Conservation (phyloP, 2,329 filamentous ascomycete genomes). For the Fusarium sulawesiense region DNA sequence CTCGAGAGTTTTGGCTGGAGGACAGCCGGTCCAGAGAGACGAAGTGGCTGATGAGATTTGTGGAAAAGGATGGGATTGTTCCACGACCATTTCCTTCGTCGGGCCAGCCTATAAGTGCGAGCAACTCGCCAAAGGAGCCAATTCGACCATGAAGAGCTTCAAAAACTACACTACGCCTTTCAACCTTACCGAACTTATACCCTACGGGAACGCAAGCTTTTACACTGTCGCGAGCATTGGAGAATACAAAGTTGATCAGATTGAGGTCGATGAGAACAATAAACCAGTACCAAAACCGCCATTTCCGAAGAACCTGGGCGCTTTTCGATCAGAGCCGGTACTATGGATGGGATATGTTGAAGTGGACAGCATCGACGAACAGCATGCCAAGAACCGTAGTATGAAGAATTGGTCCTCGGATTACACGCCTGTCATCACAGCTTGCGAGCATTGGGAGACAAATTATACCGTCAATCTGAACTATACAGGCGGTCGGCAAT, state of each 20-base stretch:
- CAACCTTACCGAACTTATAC: constrained; percentile 24
- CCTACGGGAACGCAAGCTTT: constrained; percentile 28
- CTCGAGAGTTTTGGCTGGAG: constrained; percentile 23
- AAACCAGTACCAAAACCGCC: constrained; percentile 15
- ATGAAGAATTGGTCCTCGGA: constrained; percentile 14
- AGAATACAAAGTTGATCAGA: constrained; percentile 25
- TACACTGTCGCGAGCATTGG: constrained; percentile 13
- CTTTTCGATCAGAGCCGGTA: constrained; percentile 30
- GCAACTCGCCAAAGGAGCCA: constrained; percentile 6
- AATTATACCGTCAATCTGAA: constrained; percentile 36
- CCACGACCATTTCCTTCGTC: constrained; percentile 33
- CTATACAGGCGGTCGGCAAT: constrained; percentile 35
- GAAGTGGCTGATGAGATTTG: constrained; percentile 29
- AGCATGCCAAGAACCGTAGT: constrained; percentile 1
- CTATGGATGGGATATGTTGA: constrained; percentile 36
- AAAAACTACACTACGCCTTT: constrained; percentile 16
- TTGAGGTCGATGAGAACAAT: constrained; percentile 4
- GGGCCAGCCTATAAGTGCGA: constrained; percentile 37
- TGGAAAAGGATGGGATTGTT: constrained; percentile 37
- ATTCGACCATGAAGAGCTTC: constrained; percentile 12
- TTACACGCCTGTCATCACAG: constrained; percentile 27
- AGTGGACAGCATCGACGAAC: constrained; percentile 14
- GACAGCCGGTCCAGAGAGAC: constrained; percentile 27
- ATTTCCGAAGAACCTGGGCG: constrained; percentile 28
- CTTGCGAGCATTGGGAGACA: constrained; percentile 38